A percentile compares a stretch with the other conserved stretches of the same genome.
Conservation (phyloP, 352 stramenopile species). For the Phytophthora sansomeana region DNA sequence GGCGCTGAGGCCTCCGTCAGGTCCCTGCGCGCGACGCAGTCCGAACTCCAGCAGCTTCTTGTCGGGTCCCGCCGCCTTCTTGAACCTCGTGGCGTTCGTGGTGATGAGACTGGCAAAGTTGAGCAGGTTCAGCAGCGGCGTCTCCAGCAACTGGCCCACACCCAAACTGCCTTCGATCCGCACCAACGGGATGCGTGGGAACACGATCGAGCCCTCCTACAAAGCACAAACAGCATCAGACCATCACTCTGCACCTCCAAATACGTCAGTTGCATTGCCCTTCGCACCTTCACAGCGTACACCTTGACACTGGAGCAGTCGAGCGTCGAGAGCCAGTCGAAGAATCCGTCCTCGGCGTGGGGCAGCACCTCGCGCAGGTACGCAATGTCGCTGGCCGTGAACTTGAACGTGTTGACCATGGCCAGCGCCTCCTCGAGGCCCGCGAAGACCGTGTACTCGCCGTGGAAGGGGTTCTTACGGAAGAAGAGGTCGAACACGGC, state of each 20-base stretch:
- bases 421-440: conserved; percentile 92
- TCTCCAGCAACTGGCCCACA: conserved; percentile 98
- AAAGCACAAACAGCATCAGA: conserved; percentile 13
- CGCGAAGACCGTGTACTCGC: conserved; percentile 96
- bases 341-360: conserved; percentile 95
- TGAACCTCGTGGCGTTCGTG: conserved; percentile 98
- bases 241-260: not conserved
- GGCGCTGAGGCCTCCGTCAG: conserved; percentile 97
- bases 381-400: conserved; percentile 93
- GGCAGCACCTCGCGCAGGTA: conserved; percentile 93
- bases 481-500: conserved; percentile 98
- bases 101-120: conserved; percentile 98
- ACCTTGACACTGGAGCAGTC: conserved; percentile 95
- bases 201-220: conserved; percentile 95
- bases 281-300: conserved; percentile 83
- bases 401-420: conserved; percentile 95
- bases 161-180: conserved; percentile 94
- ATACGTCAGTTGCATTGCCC: not conserved
- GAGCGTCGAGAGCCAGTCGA: conserved; percentile 93
- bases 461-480: conserved; percentile 99
- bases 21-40: conserved; percentile 94
- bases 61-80: conserved; percentile 89
- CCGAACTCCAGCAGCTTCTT: conserved; percentile 95
- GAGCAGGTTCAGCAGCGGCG: conserved; percentile 97
- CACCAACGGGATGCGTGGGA: conserved; percentile 96